Evolutionary conservation across 495 filamentous ascomycete genomes (phyloP), one percentile per base, ranked within the genome.

Genomic region (Lasiosphaeria miniovina): DNA sequence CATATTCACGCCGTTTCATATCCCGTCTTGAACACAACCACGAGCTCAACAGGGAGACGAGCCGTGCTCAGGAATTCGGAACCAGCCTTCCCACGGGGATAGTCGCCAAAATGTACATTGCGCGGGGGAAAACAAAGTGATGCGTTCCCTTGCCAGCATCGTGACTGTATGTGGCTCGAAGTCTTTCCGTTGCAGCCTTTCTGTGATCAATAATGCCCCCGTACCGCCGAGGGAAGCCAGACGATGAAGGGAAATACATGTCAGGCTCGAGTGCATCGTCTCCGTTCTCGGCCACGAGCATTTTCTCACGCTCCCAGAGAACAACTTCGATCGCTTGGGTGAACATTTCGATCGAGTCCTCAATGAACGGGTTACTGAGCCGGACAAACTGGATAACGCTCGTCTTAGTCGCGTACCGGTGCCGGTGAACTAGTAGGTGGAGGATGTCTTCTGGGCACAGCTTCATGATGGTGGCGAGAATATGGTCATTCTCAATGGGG

Each of bases 391-490:
- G 43, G 7, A 73, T 58, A 4, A 72, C 57, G 34, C 65, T 61
- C 10, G 52, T 52, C 41, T 69, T 70, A 6, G 62, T 72, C 24
- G 69, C 63, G 35, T 69, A 73, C 41, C 66, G 61, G 43, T 72
- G 61, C 35, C 61, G 66, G 9, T 64, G 54, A 11, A 65, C 61
- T n/a, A 77, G 57, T 43, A 70, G 66, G 33, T 72, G 64, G 36
- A 72, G 63, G 10, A 79, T 60, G 6, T 73, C 65, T 3, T 69
- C 65, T 0, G 77, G 77, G 9, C 51, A 52, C 2, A 79, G 68
- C 65, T 75, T 78, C 36, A 75, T 75, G 6, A 70, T 67, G 41
- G 75, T 72, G 14, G 71, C 67, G 35, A 58, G 57, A n/a, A 58
- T 61, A n/a, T 72, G 67, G 8, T 15, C 12, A 15, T 68, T 71